phyloP scores from a whole-genome alignment of 2,329 filamentous ascomycete species.

The Nemania sp. region DNA sequence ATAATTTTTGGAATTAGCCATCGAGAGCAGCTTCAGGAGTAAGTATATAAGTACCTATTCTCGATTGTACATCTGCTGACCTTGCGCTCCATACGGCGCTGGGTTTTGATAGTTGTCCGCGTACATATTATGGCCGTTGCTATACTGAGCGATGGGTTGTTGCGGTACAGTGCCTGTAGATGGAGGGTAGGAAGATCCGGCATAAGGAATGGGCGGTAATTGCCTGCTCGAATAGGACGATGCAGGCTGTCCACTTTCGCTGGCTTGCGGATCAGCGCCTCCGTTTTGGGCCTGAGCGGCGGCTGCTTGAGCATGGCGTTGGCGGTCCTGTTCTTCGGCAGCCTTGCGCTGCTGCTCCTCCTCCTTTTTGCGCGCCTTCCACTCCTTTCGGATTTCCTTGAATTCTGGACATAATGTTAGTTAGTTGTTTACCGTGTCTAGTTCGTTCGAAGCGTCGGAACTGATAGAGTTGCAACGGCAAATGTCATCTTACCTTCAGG shows the following conservation, averaged over 20 bases:
- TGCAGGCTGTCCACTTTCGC: slow-evolving; percentile 57
- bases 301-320: slow-evolving; percentile 52
- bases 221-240: slow-evolving; percentile 66
- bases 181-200: slow-evolving; percentile 70
- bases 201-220: slow-evolving; percentile 76
- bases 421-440: slow-evolving; percentile 1
- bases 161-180: slow-evolving; percentile 55
- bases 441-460: background rate
- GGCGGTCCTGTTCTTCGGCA: slow-evolving; percentile 81
- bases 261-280: slow-evolving; percentile 50
- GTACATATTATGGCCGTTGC: slow-evolving; percentile 56
- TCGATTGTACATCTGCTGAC: slow-evolving; percentile 64
- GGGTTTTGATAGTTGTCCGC: slow-evolving; percentile 52
- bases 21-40: background rate
- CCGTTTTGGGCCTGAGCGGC: slow-evolving; percentile 57
- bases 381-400: slow-evolving; percentile 98
- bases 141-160: slow-evolving; percentile 55
- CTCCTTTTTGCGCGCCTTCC: slow-evolving; percentile 99
- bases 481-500: slow-evolving; percentile 78
- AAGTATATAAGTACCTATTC: slow-evolving; percentile 35
- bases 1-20: slow-evolving; percentile 1
- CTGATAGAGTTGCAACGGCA: background rate
- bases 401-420: slow-evolving; percentile 69
- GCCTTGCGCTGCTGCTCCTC: slow-evolving; percentile 89
- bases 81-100: slow-evolving; percentile 60